Evolutionary conservation across 176 grass and related monocot genomes (phyloP), one percentile per base, ranked within the genome.

Genomic region (Chrysopogon serrulatus): DNA sequence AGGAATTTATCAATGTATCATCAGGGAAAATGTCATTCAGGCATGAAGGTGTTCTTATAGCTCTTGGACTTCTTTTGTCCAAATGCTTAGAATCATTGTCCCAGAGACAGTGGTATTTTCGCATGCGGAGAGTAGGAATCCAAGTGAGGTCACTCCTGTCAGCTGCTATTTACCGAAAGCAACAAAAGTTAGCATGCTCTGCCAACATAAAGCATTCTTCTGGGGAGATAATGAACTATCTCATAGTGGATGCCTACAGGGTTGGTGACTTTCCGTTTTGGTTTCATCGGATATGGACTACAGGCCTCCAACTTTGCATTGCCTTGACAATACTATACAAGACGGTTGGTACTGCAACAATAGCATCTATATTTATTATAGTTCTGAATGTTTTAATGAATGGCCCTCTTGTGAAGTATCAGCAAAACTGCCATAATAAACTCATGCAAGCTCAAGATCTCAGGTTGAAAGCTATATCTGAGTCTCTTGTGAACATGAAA

Each of bases 251-350:
- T 86, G 91, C 84, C 1, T 97, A 97, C 45, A 21, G 94, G 42
- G 88, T 97, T 74, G 91, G 94, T 4, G 94, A 94, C 27, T 97
- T 97, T 75, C 94, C 94, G 3, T 97, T 81, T 74, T 90, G 84
- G 91, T 97, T 97, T 76, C 91, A 97, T 77, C 91, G 92, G 72
- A 97, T 89, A 68, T 94, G 94, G 94, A 94, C 94, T 5, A 92
- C 94, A 74, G 82, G 49, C 59, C 56, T 94, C 40, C 91, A 97
- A 79, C 94, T 97, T 65, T 88, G 78, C 89, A 75, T 97, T 54
- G 68, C 89, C 79, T 82, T 97, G 11, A 67, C 68, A 57, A 97
- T 97, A 80, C 89, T 97, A n/a, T 97, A 94, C 37, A 88, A 90
- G 32, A 71, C 94, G 4, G 90, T 97, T 43, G 92, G 94, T 30